Evolutionary conservation across 257 asterid genomes (phyloP).

Genomic region (Mitragyna speciosa): DNA sequence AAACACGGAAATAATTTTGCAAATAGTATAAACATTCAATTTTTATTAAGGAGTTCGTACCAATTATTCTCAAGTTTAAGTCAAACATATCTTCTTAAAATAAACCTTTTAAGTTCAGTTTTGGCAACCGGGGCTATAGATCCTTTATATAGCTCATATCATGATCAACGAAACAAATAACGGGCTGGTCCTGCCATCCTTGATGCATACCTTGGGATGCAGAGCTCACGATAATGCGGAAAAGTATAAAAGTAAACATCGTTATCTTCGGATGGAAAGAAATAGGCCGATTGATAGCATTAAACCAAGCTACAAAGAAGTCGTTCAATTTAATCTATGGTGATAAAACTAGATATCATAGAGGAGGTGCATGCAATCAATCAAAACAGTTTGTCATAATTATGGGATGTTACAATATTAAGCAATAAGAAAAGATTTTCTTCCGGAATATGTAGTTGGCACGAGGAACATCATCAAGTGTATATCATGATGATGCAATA

Average conservation of each 20-base stretch:
- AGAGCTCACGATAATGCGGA: constrained; percentile 1
- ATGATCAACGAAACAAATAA: not conserved
- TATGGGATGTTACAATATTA: constrained; percentile 8
- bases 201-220: not conserved
- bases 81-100: not conserved
- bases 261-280: not conserved
- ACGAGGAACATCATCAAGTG: constrained; percentile 61
- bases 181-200: not conserved
- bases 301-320: not conserved
- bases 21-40: no score
- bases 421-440: constrained; percentile 11
- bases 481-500: constrained; percentile 59
- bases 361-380: constrained; percentile 19
- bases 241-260: not conserved
- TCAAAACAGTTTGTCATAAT: constrained; percentile 17
- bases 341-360: not conserved
- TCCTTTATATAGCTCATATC: not conserved
- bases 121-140: not conserved
- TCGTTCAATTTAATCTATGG: not conserved
- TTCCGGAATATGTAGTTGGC: constrained; percentile 34
- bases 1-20: no score
- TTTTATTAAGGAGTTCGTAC: not conserved
- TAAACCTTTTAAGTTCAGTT: not conserved
- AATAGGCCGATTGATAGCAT: no score
- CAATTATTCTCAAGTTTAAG: not conserved